Percentiles rank a stretch among this genome's conserved stretches.
Conservation (phyloP, 2,329 filamentous ascomycete species). For the Diplodia intermedia region DNA sequence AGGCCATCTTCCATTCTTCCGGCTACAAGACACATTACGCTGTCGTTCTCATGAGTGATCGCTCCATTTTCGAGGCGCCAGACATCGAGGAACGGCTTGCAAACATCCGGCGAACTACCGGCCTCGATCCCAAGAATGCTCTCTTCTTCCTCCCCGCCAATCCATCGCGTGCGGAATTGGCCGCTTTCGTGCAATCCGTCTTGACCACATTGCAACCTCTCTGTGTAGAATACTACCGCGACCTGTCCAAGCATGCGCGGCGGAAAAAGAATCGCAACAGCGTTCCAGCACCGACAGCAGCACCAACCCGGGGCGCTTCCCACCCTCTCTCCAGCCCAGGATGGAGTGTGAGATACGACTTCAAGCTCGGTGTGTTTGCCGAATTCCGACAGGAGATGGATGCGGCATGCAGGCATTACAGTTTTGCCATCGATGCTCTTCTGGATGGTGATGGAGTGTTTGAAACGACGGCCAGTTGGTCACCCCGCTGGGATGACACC, state of each 20-base stretch:
- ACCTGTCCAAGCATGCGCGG: conserved; percentile 88
- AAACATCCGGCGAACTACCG: conserved; percentile 78
- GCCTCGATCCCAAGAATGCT: conserved; percentile 78
- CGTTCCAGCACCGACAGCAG: conserved; percentile 80
- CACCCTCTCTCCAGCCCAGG: conserved; percentile 83
- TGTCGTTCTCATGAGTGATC: conserved; percentile 78
- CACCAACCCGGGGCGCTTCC: conserved; percentile 82
- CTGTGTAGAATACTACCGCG: conserved; percentile 88
- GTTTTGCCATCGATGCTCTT: conserved; percentile 83
- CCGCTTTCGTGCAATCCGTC: conserved; percentile 75
- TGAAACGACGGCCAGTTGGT: conserved; percentile 89
- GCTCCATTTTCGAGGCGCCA: conserved; percentile 62
- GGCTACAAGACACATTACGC: conserved; percentile 80
- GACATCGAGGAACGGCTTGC: conserved; percentile 78
- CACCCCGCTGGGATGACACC: conserved; percentile 89
- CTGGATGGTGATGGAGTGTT: conserved; percentile 80
- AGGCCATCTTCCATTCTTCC: conserved; percentile 70
- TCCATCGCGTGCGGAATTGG: conserved; percentile 73
- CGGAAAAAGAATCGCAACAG: conserved; percentile 84
- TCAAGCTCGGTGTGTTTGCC: conserved; percentile 88
- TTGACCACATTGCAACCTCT: conserved; percentile 75
- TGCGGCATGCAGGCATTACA: conserved; percentile 81
- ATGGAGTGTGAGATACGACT: conserved; percentile 94
- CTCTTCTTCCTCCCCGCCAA: conserved; percentile 83
- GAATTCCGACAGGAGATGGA: conserved; percentile 96